These are phyloP conservation scores for Pythium graminicola DNA, from an alignment of 352 stramenopile species.

Conservation along the genomic window DNA sequence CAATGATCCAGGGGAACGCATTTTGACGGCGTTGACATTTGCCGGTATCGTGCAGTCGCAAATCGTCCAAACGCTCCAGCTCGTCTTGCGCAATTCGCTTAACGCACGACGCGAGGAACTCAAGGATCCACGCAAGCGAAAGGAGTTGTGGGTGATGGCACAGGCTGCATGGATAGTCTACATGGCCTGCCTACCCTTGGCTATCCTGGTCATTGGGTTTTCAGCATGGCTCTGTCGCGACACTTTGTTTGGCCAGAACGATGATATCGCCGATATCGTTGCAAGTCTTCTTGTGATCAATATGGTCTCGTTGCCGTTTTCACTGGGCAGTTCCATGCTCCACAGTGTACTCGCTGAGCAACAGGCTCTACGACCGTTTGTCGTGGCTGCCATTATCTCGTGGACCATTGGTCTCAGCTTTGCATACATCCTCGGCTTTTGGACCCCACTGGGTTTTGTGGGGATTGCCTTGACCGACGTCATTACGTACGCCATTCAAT, in stretches of 20 bases:
- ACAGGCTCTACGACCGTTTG: conserved; percentile 31
- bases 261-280: conserved; percentile 23
- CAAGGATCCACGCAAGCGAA: too few species aligned
- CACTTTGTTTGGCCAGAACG: not conserved
- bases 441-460: conserved; percentile 27
- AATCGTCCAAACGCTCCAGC: too few species aligned
- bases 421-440: conserved; percentile 33
- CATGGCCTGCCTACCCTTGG: too few species aligned
- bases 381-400: conserved; percentile 16
- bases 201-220: too few species aligned
- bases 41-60: too few species aligned
- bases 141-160: too few species aligned
- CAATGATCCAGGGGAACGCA: too few species aligned
- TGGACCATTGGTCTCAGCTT: conserved; percentile 21
- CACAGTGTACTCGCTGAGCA: conserved; percentile 38
- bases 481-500: conserved; percentile 28
- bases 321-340: conserved; percentile 26
- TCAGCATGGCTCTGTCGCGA: too few species aligned
- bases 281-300: conserved; percentile 19
- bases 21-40: too few species aligned
- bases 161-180: too few species aligned
- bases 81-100: too few species aligned
- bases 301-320: conserved; percentile 22
- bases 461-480: not conserved
- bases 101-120: too few species aligned